Percentiles rank a stretch among this genome's conserved stretches.
Conservation (phyloP, 139 green algal species). For the Gonium pectorale region DNA sequence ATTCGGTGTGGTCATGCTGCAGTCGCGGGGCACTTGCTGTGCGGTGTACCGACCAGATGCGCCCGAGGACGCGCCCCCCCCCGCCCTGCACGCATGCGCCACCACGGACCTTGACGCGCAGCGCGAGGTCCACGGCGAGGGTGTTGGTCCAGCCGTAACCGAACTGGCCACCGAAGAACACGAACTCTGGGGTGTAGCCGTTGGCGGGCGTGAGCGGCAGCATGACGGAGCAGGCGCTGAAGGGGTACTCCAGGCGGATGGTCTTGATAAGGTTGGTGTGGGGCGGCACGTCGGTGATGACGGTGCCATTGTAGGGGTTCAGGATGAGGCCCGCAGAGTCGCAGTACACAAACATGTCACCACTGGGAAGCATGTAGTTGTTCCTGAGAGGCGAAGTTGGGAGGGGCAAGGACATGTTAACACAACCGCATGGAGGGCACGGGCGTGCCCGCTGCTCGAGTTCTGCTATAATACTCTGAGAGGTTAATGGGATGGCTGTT, state of each 20-base stretch:
- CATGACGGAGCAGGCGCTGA: slow-evolving; percentile 44
- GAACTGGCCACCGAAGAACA: slow-evolving; percentile 52
- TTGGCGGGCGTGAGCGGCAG: slow-evolving; percentile 45
- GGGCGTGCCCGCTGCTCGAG: too few species aligned
- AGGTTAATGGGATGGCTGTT: too few species aligned
- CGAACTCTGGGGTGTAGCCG: slow-evolving; percentile 51
- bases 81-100: too few species aligned
- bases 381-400: neutral
- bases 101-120: slow-evolving; percentile 1
- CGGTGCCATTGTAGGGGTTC: slow-evolving; percentile 26
- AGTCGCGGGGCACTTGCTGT: too few species aligned
- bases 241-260: slow-evolving; percentile 52
- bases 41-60: too few species aligned
- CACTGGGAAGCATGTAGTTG: slow-evolving; percentile 54
- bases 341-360: slow-evolving; percentile 54
- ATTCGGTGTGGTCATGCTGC: too few species aligned
- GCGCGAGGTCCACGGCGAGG: slow-evolving; percentile 17
- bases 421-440: too few species aligned
- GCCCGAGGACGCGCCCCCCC: too few species aligned
- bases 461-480: too few species aligned
- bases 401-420: neutral
- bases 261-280: slow-evolving; percentile 17
- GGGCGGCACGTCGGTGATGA: neutral
- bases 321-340: slow-evolving; percentile 46
- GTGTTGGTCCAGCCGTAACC: slow-evolving; percentile 39